Conservation (phyloP, 2,329 filamentous ascomycete species). For the Diaporthe ampelina region DNA sequence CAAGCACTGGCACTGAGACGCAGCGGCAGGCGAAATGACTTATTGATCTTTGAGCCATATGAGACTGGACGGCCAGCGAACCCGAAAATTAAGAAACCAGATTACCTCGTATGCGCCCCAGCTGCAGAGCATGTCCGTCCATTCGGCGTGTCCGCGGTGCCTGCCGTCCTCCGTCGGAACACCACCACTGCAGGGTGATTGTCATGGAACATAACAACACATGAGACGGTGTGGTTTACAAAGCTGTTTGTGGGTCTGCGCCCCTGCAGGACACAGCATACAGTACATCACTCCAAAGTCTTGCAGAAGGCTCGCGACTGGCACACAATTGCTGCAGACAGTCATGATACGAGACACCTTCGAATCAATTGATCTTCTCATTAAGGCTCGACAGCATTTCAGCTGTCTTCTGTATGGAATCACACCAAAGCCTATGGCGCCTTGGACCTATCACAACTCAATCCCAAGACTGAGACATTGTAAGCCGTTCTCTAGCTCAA, state of each 20-base stretch:
- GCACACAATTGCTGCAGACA: not conserved
- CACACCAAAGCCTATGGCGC: not conserved
- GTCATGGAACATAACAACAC: constrained; percentile 26
- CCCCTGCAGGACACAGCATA: not conserved
- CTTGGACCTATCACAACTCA: not conserved
- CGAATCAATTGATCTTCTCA: not conserved
- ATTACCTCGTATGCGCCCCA: constrained; percentile 30
- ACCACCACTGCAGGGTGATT: not conserved
- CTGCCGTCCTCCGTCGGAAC: not conserved
- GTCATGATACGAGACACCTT: not conserved
- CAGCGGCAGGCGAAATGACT: constrained; percentile 33
- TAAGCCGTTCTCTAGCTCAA: not conserved
- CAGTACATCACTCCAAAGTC: not conserved
- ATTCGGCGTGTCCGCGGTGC: constrained; percentile 23
- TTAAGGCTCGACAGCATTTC: not conserved
- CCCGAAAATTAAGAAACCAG: not conserved
- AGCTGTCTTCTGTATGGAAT: not conserved
- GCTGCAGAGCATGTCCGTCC: constrained; percentile 7
- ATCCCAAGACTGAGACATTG: not conserved
- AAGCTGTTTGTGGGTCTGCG: not conserved
- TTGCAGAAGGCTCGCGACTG: not conserved
- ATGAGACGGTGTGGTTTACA: not conserved
- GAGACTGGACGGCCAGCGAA: constrained; percentile 7
- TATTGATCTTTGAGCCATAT: not conserved
- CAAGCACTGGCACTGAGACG: constrained; percentile 7